Conservation (phyloP, 2,329 filamentous ascomycete species). For the Lecanicillium sp. region DNA sequence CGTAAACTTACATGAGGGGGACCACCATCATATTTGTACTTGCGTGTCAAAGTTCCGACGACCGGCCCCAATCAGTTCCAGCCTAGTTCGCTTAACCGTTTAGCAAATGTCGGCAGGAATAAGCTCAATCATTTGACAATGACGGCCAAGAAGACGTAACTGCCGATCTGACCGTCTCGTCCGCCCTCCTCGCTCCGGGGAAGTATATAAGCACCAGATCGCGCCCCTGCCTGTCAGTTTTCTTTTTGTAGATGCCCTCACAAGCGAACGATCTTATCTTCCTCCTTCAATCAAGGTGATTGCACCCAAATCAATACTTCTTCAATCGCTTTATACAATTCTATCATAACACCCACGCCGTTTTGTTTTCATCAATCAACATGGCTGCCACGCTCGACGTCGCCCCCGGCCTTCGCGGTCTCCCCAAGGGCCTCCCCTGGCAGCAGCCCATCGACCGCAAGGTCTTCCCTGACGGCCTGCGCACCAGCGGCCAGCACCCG, state of each 20-base stretch:
- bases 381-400: slow-evolving; percentile 9
- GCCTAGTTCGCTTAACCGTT: no score
- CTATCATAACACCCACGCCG: background rate
- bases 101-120: no score
- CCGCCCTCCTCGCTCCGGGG: no score
- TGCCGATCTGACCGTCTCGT: slow-evolving; percentile 3
- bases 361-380: background rate
- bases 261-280: background rate
- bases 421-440: slow-evolving; percentile 10
- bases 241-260: slow-evolving; percentile 18
- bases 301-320: no score
- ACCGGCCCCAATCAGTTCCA: no score
- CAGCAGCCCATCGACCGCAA: slow-evolving; percentile 10
- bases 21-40: background rate
- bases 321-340: no score
- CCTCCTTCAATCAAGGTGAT: background rate
- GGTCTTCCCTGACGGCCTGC: slow-evolving; percentile 42
- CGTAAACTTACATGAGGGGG: background rate
- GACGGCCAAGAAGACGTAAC: background rate
- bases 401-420: slow-evolving; percentile 10
- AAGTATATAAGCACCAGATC: slow-evolving; percentile 16
- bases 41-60: no score
- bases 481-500: slow-evolving; percentile 62
- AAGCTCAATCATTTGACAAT: no score
- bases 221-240: slow-evolving; percentile 16